These are phyloP conservation scores for Colletotrichum scovillei DNA, from an alignment of 2,329 filamentous ascomycete species.

Conservation along the genomic window DNA sequence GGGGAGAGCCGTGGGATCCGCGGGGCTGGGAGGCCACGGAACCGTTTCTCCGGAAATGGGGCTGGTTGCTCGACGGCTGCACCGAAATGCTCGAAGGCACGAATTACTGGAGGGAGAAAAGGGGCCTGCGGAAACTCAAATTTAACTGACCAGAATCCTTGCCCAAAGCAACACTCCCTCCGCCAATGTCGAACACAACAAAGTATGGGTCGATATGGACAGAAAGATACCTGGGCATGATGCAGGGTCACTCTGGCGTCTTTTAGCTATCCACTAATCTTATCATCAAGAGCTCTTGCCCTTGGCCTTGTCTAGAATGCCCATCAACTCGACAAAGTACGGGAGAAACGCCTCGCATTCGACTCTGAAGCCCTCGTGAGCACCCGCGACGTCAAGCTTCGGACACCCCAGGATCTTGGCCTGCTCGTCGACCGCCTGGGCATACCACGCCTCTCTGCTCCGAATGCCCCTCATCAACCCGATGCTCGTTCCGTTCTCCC, in stretches of 20 bases:
- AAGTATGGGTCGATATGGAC: accelerated
- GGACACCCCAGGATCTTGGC: conserved; percentile 43
- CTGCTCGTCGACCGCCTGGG: conserved; percentile 42
- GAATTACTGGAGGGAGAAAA: conserved; percentile 46
- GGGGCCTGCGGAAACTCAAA: conserved; percentile 21
- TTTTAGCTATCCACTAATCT: background rate
- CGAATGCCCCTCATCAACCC: conserved; percentile 42
- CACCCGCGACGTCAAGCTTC: conserved; percentile 41
- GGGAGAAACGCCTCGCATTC: conserved; percentile 43
- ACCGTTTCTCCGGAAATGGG: conserved; percentile 58
- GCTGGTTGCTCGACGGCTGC: conserved; percentile 50
- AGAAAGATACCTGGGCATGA: background rate
- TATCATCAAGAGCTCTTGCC: background rate
- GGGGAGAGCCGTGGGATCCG: conserved; percentile 58
- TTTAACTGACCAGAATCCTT: conserved; percentile 11
- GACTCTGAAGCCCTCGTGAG: conserved; percentile 46
- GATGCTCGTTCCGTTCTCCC: conserved; percentile 41
- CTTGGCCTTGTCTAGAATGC: conserved; percentile 37
- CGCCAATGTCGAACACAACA: background rate
- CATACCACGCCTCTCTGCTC: conserved; percentile 44
- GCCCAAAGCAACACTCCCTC: background rate
- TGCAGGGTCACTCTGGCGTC: background rate
- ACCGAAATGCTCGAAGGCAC: conserved; percentile 49
- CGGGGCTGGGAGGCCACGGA: conserved; percentile 60
- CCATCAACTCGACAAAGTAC: conserved; percentile 41